Conservation (phyloP, 345 rosid species). For the Eucalyptus victrix region DNA sequence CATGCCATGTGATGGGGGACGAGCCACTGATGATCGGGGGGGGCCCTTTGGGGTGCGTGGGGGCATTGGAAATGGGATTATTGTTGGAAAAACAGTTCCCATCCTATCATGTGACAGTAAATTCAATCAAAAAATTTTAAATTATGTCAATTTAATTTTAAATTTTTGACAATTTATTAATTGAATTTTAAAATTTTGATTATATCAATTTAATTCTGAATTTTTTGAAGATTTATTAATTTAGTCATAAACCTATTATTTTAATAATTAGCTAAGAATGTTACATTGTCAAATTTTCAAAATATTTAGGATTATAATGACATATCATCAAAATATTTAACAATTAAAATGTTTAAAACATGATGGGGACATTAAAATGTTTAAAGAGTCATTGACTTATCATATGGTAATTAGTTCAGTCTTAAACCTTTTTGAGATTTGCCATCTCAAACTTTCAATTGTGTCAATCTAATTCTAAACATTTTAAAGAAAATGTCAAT, state of each 20-base stretch:
- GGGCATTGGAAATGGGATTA: background rate
- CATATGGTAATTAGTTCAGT: accelerated
- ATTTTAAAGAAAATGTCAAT: background rate
- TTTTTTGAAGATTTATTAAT: accelerated
- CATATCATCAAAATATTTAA: too few relatives aligned
- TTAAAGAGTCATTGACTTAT: too few relatives aligned
- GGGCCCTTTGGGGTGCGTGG: background rate
- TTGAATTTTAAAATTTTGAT: accelerated
- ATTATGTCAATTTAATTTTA: too few relatives aligned
- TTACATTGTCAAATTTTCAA: too few relatives aligned
- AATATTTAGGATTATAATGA: too few relatives aligned
- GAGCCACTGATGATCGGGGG: background rate
- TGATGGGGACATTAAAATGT: accelerated
- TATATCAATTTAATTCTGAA: accelerated
- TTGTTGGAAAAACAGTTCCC: background rate
- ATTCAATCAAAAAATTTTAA: accelerated
- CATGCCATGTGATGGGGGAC: background rate
- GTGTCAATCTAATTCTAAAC: accelerated
- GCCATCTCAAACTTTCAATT: accelerated
- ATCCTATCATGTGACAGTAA: too few relatives aligned
- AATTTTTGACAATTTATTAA: too few relatives aligned
- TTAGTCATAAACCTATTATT: accelerated
- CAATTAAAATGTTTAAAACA: too few relatives aligned
- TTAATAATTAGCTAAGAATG: too few relatives aligned
- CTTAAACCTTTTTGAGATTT: too few relatives aligned